Evolutionary conservation across 129 eudicot species (phyloP).

Genomic region (Arctium minus): DNA sequence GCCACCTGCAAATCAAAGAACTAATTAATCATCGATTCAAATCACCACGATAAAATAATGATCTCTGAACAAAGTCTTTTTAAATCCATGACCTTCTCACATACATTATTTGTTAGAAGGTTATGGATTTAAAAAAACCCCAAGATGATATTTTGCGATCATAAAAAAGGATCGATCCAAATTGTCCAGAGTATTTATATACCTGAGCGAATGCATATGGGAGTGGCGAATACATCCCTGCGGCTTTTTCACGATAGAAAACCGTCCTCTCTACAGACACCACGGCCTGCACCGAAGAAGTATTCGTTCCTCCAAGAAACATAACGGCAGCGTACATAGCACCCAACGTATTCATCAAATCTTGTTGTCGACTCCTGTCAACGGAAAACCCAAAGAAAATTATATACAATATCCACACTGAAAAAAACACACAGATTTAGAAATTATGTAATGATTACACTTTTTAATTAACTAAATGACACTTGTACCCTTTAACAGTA

Average conservation of each 20-base stretch:
- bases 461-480: background rate
- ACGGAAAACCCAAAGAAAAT: background rate
- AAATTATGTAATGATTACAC: background rate
- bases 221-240: conserved; percentile 59
- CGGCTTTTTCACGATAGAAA: conserved; percentile 59
- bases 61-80: background rate
- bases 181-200: background rate
- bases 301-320: conserved; percentile 63
- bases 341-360: conserved; percentile 42
- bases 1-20: conserved; percentile 38
- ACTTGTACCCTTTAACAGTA: background rate
- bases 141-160: background rate
- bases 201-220: conserved; percentile 68
- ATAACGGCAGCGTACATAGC: conserved; percentile 56
- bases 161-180: background rate
- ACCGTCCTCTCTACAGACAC: conserved; percentile 48
- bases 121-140: background rate
- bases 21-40: background rate
- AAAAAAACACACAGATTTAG: background rate
- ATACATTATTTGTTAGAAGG: background rate
- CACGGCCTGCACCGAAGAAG: conserved; percentile 42
- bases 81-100: background rate
- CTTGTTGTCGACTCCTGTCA: conserved; percentile 49
- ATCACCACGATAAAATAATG: background rate
- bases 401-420: background rate